Base-by-base conservation (phyloP, 371 early-diverging fungal species). In the Zychaea mexicana region DNA sequence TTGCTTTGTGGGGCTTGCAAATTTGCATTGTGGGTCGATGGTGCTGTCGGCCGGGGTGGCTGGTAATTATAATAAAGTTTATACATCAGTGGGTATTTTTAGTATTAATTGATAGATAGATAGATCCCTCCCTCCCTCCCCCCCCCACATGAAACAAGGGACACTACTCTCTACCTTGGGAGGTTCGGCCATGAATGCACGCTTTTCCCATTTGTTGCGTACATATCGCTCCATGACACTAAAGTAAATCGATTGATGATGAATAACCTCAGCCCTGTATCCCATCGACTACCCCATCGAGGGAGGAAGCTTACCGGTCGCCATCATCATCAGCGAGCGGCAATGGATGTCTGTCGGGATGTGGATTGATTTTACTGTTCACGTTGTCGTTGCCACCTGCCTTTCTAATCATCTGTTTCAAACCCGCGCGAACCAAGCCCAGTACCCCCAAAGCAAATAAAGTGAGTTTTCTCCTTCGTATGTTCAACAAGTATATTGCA, bases 121-220 rank as follows among this genome's bases (percentile, higher is more conserved):
- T 28, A n/a, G n/a, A n/a, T n/a, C n/a, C n/a, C n/a, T n/a, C n/a
- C n/a, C n/a, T n/a, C n/a, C n/a, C n/a, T n/a, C n/a, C n/a, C n/a
- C n/a, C n/a, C n/a, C n/a, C n/a, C n/a, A n/a, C n/a, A n/a, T n/a
- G n/a, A n/a, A n/a, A n/a, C n/a, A n/a, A n/a, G n/a, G n/a, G n/a
- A n/a, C n/a, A n/a, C n/a, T n/a, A n/a, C n/a, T 46, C 6, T 17
- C 12, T 54, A 63, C 70, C 55, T 33, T 57, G 22, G 31, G 32
- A 8, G 63, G 57, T 22, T 68, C 57, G 28, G 80, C 85, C 67
- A 88, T 81, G 70, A 89, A 94, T 27, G 76, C 67, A 32, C 92
- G 89, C 57, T 91, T 89, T 66, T 98, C 97, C 81, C 97, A 98
- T 75, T 98, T 98, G 59, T 91, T 87, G 15, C 98, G 88, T 57